Evolutionary conservation across 164 flowering plant genomes (phyloP).

Genomic region (Liriodendron chinense): DNA sequence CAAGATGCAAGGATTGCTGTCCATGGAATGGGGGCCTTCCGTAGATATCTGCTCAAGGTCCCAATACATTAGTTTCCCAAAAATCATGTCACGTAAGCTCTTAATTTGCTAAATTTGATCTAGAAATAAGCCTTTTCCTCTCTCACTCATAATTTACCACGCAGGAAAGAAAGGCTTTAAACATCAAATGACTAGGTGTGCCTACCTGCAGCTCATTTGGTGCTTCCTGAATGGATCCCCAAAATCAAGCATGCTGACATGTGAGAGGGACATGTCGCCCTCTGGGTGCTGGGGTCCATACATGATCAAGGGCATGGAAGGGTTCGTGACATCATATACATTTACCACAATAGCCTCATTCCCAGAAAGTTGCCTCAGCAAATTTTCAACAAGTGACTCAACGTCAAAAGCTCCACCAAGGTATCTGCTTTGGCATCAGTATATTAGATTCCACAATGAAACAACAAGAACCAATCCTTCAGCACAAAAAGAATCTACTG

Average conservation of each 20-base stretch:
- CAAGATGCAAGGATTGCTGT: constrained; percentile 53
- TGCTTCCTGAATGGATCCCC: constrained; percentile 94
- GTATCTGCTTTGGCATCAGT: constrained; percentile 45
- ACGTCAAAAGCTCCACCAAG: constrained; percentile 97
- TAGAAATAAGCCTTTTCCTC: background rate
- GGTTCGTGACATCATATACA: constrained; percentile 71
- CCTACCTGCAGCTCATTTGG: constrained; percentile 82
- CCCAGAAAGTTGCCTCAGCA: constrained; percentile 87
- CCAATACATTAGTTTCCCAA: constrained; percentile 8
- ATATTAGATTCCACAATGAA: constrained; percentile 4
- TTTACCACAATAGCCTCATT: constrained; percentile 80
- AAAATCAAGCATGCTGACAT: constrained; percentile 78
- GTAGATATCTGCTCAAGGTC: constrained; percentile 53
- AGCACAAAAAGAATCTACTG: background rate
- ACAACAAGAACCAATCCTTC: background rate
- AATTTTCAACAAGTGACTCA: constrained; percentile 87
- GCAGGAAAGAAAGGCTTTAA: background rate
- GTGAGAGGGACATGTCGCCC: constrained; percentile 66
- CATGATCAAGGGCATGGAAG: constrained; percentile 76
- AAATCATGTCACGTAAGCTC: background rate
- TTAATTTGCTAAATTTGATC: background rate
- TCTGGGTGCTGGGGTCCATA: constrained; percentile 64
- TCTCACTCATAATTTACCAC: background rate
- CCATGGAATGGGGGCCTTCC: constrained; percentile 69
- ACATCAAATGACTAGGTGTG: background rate